Base-by-base conservation (phyloP, 179 eudicot genomes). In the Spinacia oleracea region DNA sequence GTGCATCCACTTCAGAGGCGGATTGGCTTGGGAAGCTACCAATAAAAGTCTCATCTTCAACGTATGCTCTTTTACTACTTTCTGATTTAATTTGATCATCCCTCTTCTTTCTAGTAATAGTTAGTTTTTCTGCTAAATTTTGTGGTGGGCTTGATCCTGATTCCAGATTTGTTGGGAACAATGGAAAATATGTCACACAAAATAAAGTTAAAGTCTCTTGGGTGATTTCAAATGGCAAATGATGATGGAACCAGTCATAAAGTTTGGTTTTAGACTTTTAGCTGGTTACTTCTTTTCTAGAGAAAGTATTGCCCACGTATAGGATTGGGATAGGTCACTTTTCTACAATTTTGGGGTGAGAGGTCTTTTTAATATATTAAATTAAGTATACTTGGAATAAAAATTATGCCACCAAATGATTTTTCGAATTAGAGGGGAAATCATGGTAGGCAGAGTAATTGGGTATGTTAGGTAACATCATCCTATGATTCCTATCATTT, bases 11-110 rank as follows among this genome's bases (percentile, higher is more conserved):
- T 93, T 88, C 84, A 87, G 95, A 71, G 98, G 98, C 27, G 98
- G 98, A 43, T 89, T 96, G 65, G 98, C 97, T 1, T 96, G 97
- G 97, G 88, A 87, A 82, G 81, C 92, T 70, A 35, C 91, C 63
- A 87, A 95, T 87, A 96, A 96, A 79, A 76, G 68, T 68, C 97
- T 90, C 84, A 96, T 96, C 83, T 96, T 96, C 81, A 93, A 96
- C 67, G 97, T 93, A 85, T 73, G 83, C 40, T 23, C 63, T 72
- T 9, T 72, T 25, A 25, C 32, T 11, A 27, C 66, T 14, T 25
- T 70, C 12, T 48, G 27, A 31, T 9, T 0, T 14, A 6, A 16
- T 50, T 71, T 71, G 0, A 45, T 48, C 15, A 48, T 16, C 15
- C 15, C 53, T 4, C 18, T 60, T 60, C 14, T 60, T 27, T 16